These are phyloP conservation scores for Trichoderma endophyticum DNA, from an alignment of 2,329 filamentous ascomycete species.

Conservation along the genomic window DNA sequence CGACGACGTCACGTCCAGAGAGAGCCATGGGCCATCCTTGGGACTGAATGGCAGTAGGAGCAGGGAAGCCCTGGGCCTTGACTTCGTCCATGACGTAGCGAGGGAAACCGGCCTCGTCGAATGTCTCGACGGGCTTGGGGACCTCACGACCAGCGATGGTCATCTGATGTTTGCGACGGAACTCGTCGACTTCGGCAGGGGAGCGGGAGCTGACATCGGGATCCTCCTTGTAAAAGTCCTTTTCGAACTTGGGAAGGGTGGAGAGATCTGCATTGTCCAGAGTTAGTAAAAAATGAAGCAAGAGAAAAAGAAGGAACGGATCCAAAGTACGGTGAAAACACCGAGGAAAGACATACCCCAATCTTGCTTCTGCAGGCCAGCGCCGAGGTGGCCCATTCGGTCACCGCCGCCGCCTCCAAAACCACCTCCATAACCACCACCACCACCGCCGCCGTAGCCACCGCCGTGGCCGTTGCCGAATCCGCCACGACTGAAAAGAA, in stretches of 20 bases:
- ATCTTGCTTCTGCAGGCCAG: constrained; percentile 79
- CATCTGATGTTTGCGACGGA: constrained; percentile 83
- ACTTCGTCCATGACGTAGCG: constrained; percentile 97
- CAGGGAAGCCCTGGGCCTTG: constrained; percentile 93
- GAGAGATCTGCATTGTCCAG: constrained; percentile 58
- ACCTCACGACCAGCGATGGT: constrained; percentile 75
- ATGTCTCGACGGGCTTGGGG: constrained; percentile 91
- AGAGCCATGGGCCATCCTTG: constrained; percentile 99
- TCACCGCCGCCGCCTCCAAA: constrained; percentile 71
- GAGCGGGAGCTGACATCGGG: constrained; percentile 72
- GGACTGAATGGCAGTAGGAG: constrained; percentile 93
- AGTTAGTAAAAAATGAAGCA: constrained; percentile 24
- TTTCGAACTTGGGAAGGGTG: constrained; percentile 92
- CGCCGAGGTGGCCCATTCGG: constrained; percentile 88
- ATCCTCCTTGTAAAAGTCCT: constrained; percentile 98
- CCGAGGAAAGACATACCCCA: constrained; percentile 64
- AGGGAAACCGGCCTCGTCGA: constrained; percentile 96
- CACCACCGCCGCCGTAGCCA: constrained; percentile 32
- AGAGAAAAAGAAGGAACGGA: neutral
- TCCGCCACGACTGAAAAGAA: constrained; percentile 44
- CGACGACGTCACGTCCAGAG: constrained; percentile 94
- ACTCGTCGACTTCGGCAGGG: constrained; percentile 76
- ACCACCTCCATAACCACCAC: constrained; percentile 32
- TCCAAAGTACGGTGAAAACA: neutral
- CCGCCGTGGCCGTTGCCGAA: constrained; percentile 36